Conservation (phyloP, 2,329 filamentous ascomycete genomes). For the Xylariales sp. region DNA sequence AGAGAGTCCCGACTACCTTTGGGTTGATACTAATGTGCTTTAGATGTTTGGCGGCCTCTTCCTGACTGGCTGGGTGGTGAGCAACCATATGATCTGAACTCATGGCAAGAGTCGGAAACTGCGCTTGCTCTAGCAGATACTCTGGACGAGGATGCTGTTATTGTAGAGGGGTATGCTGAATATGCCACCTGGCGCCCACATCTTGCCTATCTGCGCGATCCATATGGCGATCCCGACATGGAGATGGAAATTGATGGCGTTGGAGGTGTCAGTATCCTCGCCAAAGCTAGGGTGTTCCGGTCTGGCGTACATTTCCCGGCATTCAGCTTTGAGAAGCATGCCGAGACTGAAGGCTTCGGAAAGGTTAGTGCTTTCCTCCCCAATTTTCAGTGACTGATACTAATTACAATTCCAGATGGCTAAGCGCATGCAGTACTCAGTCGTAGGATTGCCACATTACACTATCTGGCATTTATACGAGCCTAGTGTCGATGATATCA, state of each 20-base stretch:
- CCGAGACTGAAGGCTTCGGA: slow-evolving; percentile 96
- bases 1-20: too few species aligned
- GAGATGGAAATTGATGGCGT: slow-evolving; percentile 99
- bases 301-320: slow-evolving; percentile 95
- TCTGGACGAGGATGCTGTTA: slow-evolving; percentile 94
- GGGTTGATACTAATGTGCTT: slow-evolving; percentile 27
- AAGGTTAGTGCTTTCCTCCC: slow-evolving; percentile 60
- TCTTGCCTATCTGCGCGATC: slow-evolving; percentile 91
- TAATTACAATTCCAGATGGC: slow-evolving; percentile 66
- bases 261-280: slow-evolving; percentile 93
- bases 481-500: slow-evolving; percentile 94
- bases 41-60: slow-evolving; percentile 96
- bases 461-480: slow-evolving; percentile 99
- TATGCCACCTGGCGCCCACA: slow-evolving; percentile 98
- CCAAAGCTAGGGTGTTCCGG: slow-evolving; percentile 92
- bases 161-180: slow-evolving; percentile 97
- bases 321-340: slow-evolving; percentile 98
- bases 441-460: slow-evolving; percentile 93
- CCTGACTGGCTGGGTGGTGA: slow-evolving; percentile 98
- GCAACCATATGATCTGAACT: slow-evolving; percentile 97
- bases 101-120: slow-evolving; percentile 98
- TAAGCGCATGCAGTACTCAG: slow-evolving; percentile 90
- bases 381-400: not conserved
- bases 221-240: slow-evolving; percentile 97
- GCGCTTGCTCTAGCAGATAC: slow-evolving; percentile 90